Base-by-base conservation (phyloP, 169 alveolate species). In the Neospora caninum region DNA sequence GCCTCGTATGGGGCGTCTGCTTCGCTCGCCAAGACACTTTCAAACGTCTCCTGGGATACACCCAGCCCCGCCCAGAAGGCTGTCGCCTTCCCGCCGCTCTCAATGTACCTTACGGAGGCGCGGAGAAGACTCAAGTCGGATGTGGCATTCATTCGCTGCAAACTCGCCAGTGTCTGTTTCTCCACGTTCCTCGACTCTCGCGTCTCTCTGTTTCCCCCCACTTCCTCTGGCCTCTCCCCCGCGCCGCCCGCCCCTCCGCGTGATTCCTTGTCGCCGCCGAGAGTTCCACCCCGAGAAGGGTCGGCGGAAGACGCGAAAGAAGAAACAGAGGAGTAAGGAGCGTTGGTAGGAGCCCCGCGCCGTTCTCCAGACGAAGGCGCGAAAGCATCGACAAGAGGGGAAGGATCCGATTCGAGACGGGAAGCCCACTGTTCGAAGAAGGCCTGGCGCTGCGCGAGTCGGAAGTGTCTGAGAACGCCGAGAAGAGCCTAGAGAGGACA, bases 351-450 rank as follows among this genome's bases (percentile, higher is more conserved):
- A 29, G n/a, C 4, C n/a, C 16, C 31, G 31, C 73, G 73, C 25
- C n/a, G 16, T 27, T 9, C n/a, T 16, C 73, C 4, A 29, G n/a
- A 27, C n/a, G 86, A 43, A 10, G 86, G 31, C 39, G 45, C 45
- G 42, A 78, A 38, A n/a, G 10, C 18, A 25, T 78, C 86, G 4
- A 78, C 86, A 16, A 78, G 86, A n/a, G 86, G 86, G 13, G 86
- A 78, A 38, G 86, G 86, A 20, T 20, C 45, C 7, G 18, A 16
- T 16, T 38, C 49, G 39, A 78, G 29, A n/a, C 42, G 86, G 9
- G 86, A 20, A 20, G 86, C 86, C 86, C 86, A 78, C 86, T 78
- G 86, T 9, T 43, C 29, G 45, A 78, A 78, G 45, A 78, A 78
- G 86, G 45, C 27, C 86, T 78, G 49, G n/a, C 86, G 45, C 43